A percentile compares a stretch with the other conserved stretches of the same genome.
Conservation (phyloP, 768 basidiomycete genomes). For the Tylopilus balloui region DNA sequence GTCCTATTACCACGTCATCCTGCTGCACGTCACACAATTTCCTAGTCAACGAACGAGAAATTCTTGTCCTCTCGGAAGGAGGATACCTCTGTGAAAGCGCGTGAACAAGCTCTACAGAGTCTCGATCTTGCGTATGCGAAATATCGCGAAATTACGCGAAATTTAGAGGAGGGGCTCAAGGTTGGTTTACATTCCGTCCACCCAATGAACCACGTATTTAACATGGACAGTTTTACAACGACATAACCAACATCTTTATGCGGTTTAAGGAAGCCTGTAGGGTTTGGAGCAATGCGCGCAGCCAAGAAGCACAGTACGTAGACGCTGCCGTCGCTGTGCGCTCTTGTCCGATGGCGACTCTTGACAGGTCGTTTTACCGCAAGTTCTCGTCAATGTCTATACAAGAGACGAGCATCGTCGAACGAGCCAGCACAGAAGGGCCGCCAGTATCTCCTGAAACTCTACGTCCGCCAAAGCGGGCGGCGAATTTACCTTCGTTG, state of each 20-base stretch:
- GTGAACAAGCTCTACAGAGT: constrained; percentile 77
- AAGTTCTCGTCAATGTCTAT: constrained; percentile 31
- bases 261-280: constrained; percentile 75
- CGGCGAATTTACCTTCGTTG: constrained; percentile 43
- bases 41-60: constrained; percentile 58
- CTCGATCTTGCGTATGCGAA: constrained; percentile 84
- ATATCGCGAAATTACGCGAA: constrained; percentile 77
- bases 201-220: background rate
- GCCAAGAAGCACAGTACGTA: constrained; percentile 71
- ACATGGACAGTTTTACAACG: constrained; percentile 78
- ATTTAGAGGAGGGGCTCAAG: constrained; percentile 86
- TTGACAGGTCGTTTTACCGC: constrained; percentile 18
- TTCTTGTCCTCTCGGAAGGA: constrained; percentile 77
- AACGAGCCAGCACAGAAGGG: background rate
- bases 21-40: background rate
- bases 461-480: constrained; percentile 22
- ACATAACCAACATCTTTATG: constrained; percentile 64
- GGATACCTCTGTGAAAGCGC: constrained; percentile 70
- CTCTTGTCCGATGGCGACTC: background rate
- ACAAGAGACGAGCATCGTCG: constrained; percentile 18
- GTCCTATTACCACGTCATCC: constrained; percentile 9
- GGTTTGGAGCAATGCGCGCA: constrained; percentile 66
- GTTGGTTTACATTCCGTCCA: constrained; percentile 32
- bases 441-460: constrained; percentile 3
- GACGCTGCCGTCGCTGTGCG: too few relatives aligned